Percentiles rank a stretch among this genome's conserved stretches.
phyloP scores from a whole-genome alignment of 2,329 filamentous ascomycete genomes.

The Trichocomaceae sp. region DNA sequence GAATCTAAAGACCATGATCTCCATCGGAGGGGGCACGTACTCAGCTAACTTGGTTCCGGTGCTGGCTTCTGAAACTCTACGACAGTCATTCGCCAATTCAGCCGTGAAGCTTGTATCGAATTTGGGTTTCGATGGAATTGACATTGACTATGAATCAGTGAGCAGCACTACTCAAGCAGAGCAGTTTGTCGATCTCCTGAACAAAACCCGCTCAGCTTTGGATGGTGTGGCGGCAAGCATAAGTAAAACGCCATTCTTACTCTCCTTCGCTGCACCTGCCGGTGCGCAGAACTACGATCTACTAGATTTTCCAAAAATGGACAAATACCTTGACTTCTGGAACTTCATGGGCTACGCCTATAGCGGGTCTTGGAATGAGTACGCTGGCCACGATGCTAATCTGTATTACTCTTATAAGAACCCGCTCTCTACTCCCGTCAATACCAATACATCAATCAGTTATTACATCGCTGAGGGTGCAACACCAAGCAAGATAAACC shows the following conservation, averaged over 20 bases:
- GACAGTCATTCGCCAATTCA: conserved; percentile 58
- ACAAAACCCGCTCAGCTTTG: neutral
- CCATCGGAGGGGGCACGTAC: conserved; percentile 76
- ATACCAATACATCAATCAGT: neutral
- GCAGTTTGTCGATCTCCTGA: conserved; percentile 5
- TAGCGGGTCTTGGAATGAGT: conserved; percentile 14
- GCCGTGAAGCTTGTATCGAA: conserved; percentile 70
- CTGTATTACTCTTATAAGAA: conserved; percentile 1
- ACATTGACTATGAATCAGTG: conserved; percentile 36
- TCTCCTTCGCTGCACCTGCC: conserved; percentile 18
- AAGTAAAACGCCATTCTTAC: conserved; percentile 18
- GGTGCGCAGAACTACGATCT: conserved; percentile 40
- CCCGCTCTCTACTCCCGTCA: conserved; percentile 1
- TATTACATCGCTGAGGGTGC: conserved; percentile 8
- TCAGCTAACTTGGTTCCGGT: conserved; percentile 66
- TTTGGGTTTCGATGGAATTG: conserved; percentile 57
- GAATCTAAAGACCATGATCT: conserved; percentile 71
- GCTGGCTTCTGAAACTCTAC: conserved; percentile 52
- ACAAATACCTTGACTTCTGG: conserved; percentile 45
- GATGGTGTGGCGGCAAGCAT: conserved; percentile 3
- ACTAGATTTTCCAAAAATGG: conserved; percentile 40
- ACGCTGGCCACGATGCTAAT: conserved; percentile 3
- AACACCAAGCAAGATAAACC: conserved; percentile 7
- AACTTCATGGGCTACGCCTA: conserved; percentile 79
- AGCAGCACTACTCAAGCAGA: neutral